Evolutionary conservation across 176 grass and related monocot genomes (phyloP).

Genomic region (Pontederia crassipes): DNA sequence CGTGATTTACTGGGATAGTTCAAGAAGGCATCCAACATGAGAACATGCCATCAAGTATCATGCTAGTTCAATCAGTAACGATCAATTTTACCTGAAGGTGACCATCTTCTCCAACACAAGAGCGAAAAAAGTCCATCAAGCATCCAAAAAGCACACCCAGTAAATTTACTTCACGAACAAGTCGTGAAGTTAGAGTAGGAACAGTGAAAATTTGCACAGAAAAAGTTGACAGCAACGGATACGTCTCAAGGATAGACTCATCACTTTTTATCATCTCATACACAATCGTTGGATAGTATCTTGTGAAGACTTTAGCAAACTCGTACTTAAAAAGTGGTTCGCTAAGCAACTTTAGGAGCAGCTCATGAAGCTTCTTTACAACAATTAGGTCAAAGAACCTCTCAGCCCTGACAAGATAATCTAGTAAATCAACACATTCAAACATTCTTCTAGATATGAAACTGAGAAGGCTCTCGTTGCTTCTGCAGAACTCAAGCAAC

Average conservation of each 20-base stretch:
- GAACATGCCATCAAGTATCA: neutral
- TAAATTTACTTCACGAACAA: constrained; percentile 69
- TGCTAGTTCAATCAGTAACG: neutral
- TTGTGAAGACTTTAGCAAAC: constrained; percentile 68
- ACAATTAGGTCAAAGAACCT: constrained; percentile 58
- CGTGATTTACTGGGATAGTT: neutral
- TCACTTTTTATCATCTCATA: constrained; percentile 46
- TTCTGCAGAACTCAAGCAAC: constrained; percentile 62
- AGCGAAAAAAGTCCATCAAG: constrained; percentile 57
- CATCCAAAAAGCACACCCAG: constrained; percentile 55
- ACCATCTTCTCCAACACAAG: constrained; percentile 66
- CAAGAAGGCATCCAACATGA: neutral
- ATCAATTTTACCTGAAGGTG: constrained; percentile 52
- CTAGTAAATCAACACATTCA: constrained; percentile 39
- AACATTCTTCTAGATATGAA: constrained; percentile 63
- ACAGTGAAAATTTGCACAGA: constrained; percentile 99
- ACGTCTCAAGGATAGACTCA: constrained; percentile 34
- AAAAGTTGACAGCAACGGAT: constrained; percentile 50
- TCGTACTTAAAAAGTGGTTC: constrained; percentile 84
- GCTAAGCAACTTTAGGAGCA: constrained; percentile 70
- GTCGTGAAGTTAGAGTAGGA: constrained; percentile 44
- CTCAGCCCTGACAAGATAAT: constrained; percentile 43
- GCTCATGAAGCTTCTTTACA: constrained; percentile 67
- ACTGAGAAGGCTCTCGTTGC: constrained; percentile 68
- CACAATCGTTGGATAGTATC: constrained; percentile 49